Percentiles rank a stretch among this genome's conserved stretches.
phyloP scores from a whole-genome alignment of 768 basidiomycete species.

The Pisolithus sp. region DNA sequence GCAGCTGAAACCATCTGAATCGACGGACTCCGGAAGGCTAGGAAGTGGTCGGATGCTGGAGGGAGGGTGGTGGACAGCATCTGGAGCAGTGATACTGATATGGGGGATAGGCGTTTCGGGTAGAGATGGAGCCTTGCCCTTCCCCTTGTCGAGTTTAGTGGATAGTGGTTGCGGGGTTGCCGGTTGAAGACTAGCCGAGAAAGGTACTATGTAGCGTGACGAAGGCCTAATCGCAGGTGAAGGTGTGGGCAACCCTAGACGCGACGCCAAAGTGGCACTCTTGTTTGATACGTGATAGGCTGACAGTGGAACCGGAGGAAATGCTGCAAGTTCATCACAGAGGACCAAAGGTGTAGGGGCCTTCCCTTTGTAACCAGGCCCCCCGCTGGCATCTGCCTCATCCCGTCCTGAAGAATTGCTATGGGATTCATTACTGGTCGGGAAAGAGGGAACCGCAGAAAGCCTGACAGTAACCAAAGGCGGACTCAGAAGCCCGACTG shows the following conservation, averaged over 20 bases:
- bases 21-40: conserved; percentile 1
- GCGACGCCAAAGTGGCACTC: conserved; percentile 5
- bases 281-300: conserved; percentile 5
- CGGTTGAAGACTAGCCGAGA: not conserved
- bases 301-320: not conserved
- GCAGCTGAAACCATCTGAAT: not conserved
- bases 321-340: not conserved
- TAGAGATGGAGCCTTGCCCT: conserved; percentile 2
- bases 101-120: conserved; percentile 2
- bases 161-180: not conserved
- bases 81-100: conserved; percentile 1
- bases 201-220: not conserved
- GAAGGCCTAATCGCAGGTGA: not conserved
- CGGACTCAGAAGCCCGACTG: not conserved
- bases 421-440: not conserved
- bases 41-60: conserved; percentile 6
- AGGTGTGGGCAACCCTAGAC: conserved; percentile 5
- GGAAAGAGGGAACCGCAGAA: conserved; percentile 1
- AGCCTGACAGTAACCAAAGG: conserved; percentile 1
- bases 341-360: conserved; percentile 7
- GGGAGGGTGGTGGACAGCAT: not conserved
- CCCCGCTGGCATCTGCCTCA: not conserved
- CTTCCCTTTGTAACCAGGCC: conserved; percentile 3
- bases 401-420: not conserved
- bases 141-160: conserved; percentile 8